phyloP scores from a whole-genome alignment of 495 filamentous ascomycete genomes.

The Xylaria longipes region DNA sequence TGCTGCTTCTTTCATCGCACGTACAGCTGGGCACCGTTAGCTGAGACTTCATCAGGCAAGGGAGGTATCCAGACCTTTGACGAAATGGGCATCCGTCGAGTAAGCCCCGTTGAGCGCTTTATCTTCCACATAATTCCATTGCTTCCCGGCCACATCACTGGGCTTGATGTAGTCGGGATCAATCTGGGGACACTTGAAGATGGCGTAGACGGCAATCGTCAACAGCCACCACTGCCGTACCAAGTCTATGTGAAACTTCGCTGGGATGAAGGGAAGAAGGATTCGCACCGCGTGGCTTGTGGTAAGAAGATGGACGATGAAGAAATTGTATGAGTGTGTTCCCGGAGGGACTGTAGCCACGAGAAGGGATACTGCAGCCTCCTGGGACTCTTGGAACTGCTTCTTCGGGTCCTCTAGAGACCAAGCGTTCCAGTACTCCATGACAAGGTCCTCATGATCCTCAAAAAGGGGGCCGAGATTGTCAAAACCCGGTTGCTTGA shows the following conservation, averaged over 20 bases:
- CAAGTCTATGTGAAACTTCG: constrained; percentile 71
- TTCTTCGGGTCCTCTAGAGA: constrained; percentile 64
- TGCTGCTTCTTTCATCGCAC: constrained; percentile 75
- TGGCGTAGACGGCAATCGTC: constrained; percentile 76
- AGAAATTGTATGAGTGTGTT: constrained; percentile 80
- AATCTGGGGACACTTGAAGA: constrained; percentile 74
- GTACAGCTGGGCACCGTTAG: constrained; percentile 56
- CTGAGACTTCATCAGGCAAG: not conserved
- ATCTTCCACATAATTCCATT: constrained; percentile 78
- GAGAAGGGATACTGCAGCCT: constrained; percentile 75
- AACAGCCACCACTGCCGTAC: constrained; percentile 90
- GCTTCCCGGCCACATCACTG: constrained; percentile 64
- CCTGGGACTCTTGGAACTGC: constrained; percentile 79
- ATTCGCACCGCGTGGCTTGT: constrained; percentile 87
- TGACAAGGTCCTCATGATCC: constrained; percentile 69
- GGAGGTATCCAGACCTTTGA: constrained; percentile 62
- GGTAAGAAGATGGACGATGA: constrained; percentile 79
- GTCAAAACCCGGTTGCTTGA: constrained; percentile 60
- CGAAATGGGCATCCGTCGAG: constrained; percentile 78
- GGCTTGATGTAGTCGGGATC: constrained; percentile 66
- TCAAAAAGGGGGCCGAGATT: constrained; percentile 73
- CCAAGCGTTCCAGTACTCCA: constrained; percentile 92
- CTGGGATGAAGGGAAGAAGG: constrained; percentile 78
- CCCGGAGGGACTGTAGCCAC: constrained; percentile 64
- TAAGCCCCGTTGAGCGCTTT: constrained; percentile 69